These are phyloP conservation scores for Fistulinella cinereoalba DNA, from an alignment of 1,284 basidiomycete species.

Conservation along the genomic window DNA sequence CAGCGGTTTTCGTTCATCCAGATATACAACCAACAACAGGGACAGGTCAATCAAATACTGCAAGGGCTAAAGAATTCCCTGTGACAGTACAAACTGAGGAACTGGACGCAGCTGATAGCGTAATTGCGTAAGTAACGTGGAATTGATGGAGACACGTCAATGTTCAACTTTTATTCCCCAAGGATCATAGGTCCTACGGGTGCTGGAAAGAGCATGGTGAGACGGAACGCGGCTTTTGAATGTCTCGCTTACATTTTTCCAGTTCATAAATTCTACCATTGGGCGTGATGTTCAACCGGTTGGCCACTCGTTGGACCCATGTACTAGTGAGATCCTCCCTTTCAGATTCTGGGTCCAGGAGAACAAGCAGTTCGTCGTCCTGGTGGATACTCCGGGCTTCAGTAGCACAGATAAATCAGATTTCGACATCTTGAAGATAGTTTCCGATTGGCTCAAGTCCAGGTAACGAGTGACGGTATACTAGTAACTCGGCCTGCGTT, in stretches of 20 bases:
- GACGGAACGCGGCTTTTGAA: neutral
- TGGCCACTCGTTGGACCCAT: slow-evolving; percentile 16
- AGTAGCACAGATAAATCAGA: slow-evolving; percentile 17
- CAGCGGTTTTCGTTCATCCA: no score
- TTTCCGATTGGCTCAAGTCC: slow-evolving; percentile 25
- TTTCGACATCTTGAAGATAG: slow-evolving; percentile 20
- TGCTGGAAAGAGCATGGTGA: slow-evolving; percentile 25
- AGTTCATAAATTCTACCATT: slow-evolving; percentile 29
- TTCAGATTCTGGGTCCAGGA: slow-evolving; percentile 8
- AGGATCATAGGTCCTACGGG: slow-evolving; percentile 28
- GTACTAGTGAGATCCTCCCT: slow-evolving; percentile 13
- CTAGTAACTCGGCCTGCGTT: neutral
- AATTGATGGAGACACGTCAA: neutral
- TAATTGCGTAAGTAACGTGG: slow-evolving; percentile 23
- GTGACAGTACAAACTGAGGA: slow-evolving; percentile 4
- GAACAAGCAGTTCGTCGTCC: slow-evolving; percentile 4
- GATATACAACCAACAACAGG: no score
- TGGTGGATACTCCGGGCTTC: slow-evolving; percentile 25
- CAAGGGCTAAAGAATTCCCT: no score
- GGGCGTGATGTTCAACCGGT: slow-evolving; percentile 2
- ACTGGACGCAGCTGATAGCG: slow-evolving; percentile 8
- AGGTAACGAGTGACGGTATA: slow-evolving; percentile 5
- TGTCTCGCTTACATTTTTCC: neutral
- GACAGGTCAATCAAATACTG: no score
- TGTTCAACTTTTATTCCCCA: neutral